Conservation (phyloP, 768 basidiomycete genomes). For the Boletus tylopilopsis region DNA sequence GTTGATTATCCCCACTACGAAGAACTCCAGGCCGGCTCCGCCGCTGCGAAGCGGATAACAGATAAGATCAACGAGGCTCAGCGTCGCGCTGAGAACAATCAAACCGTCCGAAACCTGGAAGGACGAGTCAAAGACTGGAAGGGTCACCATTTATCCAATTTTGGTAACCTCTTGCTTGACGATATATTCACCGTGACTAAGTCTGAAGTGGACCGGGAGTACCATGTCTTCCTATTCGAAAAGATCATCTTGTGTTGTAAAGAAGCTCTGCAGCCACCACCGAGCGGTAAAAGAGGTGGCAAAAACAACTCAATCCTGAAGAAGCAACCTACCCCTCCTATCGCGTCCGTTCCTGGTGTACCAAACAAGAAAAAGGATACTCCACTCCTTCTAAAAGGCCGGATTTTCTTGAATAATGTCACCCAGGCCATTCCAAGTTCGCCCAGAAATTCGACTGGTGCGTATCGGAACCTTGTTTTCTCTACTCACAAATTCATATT, state of each 20-base stretch:
- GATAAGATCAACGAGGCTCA: slow-evolving; percentile 96
- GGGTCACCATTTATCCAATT: slow-evolving; percentile 91
- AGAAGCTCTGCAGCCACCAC: slow-evolving; percentile 62
- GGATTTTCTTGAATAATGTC: slow-evolving; percentile 96
- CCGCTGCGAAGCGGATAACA: slow-evolving; percentile 87
- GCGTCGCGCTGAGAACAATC: slow-evolving; percentile 85
- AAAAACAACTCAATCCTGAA: slow-evolving; percentile 90
- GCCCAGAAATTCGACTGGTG: slow-evolving; percentile 58
- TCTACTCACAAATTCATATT: background rate
- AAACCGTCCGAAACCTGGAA: slow-evolving; percentile 83
- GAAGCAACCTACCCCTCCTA: slow-evolving; percentile 59
- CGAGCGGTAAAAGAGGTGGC: slow-evolving; percentile 61
- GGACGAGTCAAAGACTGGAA: slow-evolving; percentile 97
- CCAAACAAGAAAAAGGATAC: slow-evolving; percentile 72
- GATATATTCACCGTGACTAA: slow-evolving; percentile 96
- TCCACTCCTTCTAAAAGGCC: slow-evolving; percentile 86
- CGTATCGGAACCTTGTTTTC: slow-evolving; percentile 27
- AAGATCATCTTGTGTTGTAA: slow-evolving; percentile 99
- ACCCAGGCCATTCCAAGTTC: slow-evolving; percentile 69
- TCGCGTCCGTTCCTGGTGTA: slow-evolving; percentile 46
- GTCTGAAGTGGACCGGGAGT: slow-evolving; percentile 94
- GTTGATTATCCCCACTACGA: slow-evolving; percentile 66
- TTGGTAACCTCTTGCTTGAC: slow-evolving; percentile 91
- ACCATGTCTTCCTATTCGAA: slow-evolving; percentile 98
- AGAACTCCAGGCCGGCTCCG: slow-evolving; percentile 80